phyloP scores from a whole-genome alignment of 257 asterid genomes.

The Solanum ossicruentum region DNA sequence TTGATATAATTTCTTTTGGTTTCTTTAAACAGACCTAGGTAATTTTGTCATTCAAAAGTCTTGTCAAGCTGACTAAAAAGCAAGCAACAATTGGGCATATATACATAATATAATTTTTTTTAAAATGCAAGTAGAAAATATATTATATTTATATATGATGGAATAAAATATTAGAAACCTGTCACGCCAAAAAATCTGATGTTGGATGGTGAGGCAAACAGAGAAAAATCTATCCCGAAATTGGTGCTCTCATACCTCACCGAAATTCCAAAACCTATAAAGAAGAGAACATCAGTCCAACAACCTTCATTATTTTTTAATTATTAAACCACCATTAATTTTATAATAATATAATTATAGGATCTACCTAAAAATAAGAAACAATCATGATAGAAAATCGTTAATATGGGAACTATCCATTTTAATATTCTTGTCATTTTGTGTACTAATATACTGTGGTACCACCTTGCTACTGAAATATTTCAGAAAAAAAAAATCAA shows the following conservation, averaged over 20 bases:
- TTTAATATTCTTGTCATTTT: neutral
- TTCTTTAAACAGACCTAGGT: neutral
- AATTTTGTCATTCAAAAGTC: neutral
- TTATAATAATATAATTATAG: neutral
- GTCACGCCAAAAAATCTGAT: slow-evolving; percentile 31
- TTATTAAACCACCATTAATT: slow-evolving; percentile 1
- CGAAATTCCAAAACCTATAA: neutral
- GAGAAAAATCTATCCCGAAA: slow-evolving; percentile 9
- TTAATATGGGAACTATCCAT: neutral
- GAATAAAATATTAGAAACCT: neutral
- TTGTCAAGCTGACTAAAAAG: neutral
- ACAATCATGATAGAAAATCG: slow-evolving; percentile 21
- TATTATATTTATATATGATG: neutral
- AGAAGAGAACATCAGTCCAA: neutral
- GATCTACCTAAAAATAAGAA: slow-evolving; percentile 28
- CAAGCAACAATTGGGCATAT: neutral
- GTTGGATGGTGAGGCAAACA: slow-evolving; percentile 16
- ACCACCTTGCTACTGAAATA: neutral
- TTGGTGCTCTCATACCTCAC: slow-evolving; percentile 18
- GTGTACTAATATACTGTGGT: neutral
- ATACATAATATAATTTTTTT: neutral
- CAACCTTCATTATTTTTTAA: slow-evolving; percentile 15
- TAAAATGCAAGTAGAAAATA: neutral
- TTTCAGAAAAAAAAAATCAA: neutral
- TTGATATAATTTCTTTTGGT: neutral